Percentiles rank a stretch among this genome's conserved stretches.
Conservation (phyloP, 2,329 filamentous ascomycete genomes). For the Fusarium coffeatum region DNA sequence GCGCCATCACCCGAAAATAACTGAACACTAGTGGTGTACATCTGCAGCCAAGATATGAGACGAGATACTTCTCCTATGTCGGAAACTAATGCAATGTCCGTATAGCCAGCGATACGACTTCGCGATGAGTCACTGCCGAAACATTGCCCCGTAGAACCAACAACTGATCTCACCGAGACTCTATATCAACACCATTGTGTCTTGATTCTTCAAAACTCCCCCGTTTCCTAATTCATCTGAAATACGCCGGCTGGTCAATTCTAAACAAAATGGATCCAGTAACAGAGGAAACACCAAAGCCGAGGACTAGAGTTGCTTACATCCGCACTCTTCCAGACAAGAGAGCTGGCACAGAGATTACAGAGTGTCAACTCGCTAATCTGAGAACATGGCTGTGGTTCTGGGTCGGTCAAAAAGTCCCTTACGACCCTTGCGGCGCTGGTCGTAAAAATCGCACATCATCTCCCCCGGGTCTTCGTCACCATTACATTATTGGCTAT, state of each 20-base stretch:
- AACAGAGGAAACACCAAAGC: accelerated
- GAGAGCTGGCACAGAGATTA: neutral
- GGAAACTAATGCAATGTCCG: neutral
- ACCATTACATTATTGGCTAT: neutral
- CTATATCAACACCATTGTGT: no score
- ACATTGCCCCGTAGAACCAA: no score
- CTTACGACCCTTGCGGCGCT: neutral
- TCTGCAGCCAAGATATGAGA: accelerated
- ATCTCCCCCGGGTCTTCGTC: neutral
- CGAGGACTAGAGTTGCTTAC: neutral
- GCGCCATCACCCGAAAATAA: neutral
- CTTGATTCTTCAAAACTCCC: no score
- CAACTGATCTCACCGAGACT: no score
- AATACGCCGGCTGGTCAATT: neutral
- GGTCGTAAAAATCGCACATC: neutral
- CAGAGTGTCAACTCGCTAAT: no score
- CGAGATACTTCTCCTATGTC: neutral
- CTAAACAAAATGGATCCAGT: neutral
- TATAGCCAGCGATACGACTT: neutral
- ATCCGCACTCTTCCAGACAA: neutral
- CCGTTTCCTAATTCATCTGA: accelerated
- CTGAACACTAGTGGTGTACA: neutral
- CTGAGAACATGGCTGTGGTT: neutral
- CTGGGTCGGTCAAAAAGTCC: slow-evolving; percentile 11
- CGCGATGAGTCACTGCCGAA: neutral